Evolutionary conservation across 495 filamentous ascomycete species (phyloP).

Genomic region (Xylaria palmicola): DNA sequence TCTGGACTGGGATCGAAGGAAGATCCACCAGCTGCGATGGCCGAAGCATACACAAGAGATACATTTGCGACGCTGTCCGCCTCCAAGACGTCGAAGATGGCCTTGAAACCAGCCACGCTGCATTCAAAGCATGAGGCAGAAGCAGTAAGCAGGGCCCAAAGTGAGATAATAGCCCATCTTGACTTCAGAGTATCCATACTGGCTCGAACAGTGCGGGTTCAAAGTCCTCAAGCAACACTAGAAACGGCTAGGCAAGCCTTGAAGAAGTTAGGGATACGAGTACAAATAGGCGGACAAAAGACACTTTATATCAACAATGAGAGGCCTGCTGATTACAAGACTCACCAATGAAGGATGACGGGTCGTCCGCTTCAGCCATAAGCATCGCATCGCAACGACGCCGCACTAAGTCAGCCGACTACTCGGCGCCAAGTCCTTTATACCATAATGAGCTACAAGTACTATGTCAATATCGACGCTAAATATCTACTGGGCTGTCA

Average conservation of each 20-base stretch:
- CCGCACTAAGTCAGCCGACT: background rate
- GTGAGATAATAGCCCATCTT: background rate
- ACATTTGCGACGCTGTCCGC: background rate
- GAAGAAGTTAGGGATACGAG: too few species aligned
- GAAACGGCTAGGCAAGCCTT: too few species aligned
- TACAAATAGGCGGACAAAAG: too few species aligned
- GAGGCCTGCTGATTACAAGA: too few species aligned
- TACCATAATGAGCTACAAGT: too few species aligned
- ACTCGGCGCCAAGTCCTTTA: background rate
- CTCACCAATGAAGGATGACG: background rate
- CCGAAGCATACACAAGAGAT: background rate
- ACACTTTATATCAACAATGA: too few species aligned
- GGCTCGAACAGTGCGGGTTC: background rate
- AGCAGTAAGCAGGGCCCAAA: background rate
- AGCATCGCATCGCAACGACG: too few species aligned
- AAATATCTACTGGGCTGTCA: too few species aligned
- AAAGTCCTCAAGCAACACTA: too few species aligned
- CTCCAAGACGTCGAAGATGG: background rate
- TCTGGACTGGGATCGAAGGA: slow-evolving; percentile 7
- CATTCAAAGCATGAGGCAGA: background rate
- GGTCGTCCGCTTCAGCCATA: background rate
- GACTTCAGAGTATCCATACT: background rate
- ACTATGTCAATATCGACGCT: too few species aligned
- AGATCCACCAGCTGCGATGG: background rate
- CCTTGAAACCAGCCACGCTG: background rate